Percentiles rank a stretch among this genome's conserved stretches.
Conservation (phyloP, 208 protist species). For the Wallacemonas collosoma region DNA sequence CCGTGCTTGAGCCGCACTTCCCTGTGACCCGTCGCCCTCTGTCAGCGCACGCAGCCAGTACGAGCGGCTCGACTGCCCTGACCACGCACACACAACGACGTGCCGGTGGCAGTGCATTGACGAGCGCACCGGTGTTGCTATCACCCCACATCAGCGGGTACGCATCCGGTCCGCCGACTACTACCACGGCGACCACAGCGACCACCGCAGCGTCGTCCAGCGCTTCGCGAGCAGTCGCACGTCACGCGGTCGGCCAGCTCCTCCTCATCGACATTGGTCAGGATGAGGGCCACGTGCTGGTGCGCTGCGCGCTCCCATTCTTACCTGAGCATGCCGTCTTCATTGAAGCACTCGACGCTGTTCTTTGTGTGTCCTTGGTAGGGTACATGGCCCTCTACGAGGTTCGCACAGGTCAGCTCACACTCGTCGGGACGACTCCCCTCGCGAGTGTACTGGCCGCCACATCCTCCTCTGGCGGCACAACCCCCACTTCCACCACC, state of each 20-base stretch:
- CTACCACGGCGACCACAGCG: not conserved
- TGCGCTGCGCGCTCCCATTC: constrained; percentile 74
- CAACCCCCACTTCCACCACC: not conserved
- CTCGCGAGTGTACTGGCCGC: constrained; percentile 23
- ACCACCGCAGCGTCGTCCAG: not conserved
- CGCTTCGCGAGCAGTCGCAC: not conserved
- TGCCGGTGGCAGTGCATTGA: constrained; percentile 23
- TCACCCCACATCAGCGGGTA: constrained; percentile 28
- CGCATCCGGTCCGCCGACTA: not conserved
- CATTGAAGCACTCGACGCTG: constrained; percentile 48
- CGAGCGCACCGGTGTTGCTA: constrained; percentile 20
- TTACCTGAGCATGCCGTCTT: constrained; percentile 68
- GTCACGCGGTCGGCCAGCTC: constrained; percentile 23
- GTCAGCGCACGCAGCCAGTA: not conserved
- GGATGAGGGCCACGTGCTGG: constrained; percentile 36
- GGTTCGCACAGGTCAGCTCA: constrained; percentile 40
- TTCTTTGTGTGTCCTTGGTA: constrained; percentile 66
- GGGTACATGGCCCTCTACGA: constrained; percentile 68
- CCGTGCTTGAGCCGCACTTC: constrained; percentile 42
- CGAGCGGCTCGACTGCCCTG: not conserved
- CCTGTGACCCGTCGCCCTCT: not conserved
- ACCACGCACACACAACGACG: not conserved
- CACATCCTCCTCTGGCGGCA: not conserved
- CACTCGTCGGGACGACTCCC: constrained; percentile 36
- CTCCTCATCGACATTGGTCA: constrained; percentile 41